Percentiles rank a stretch among this genome's conserved stretches.
phyloP scores from a whole-genome alignment of 1,284 basidiomycete genomes.

The Heterobasidion annosum region DNA sequence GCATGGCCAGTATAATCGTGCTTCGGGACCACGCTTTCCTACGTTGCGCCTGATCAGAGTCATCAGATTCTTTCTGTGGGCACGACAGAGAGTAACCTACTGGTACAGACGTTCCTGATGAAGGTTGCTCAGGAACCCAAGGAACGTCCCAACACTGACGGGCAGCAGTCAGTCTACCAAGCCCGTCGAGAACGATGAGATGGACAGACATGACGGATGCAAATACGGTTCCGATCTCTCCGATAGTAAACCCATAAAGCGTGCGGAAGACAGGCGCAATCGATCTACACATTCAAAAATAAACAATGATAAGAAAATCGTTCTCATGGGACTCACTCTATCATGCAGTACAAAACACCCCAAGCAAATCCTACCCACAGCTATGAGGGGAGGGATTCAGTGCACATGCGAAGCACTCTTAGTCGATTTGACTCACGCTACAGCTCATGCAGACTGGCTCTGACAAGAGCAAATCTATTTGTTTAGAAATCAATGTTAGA shows the following conservation, averaged over 20 bases:
- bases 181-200: background rate
- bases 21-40: constrained; percentile 55
- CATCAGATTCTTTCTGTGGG: constrained; percentile 5
- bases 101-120: constrained; percentile 62
- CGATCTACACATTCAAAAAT: constrained; percentile 30
- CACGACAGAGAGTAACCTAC: constrained; percentile 22
- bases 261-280: constrained; percentile 50
- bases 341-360: constrained; percentile 67
- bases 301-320: background rate
- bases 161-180: background rate
- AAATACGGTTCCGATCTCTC: constrained; percentile 57
- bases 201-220: constrained; percentile 39
- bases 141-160: constrained; percentile 47
- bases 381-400: constrained; percentile 21
- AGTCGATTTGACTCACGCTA: constrained; percentile 37
- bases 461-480: constrained; percentile 53
- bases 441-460: constrained; percentile 74
- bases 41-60: constrained; percentile 37
- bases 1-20: constrained; percentile 62
- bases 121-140: constrained; percentile 50
- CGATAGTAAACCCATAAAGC: constrained; percentile 60
- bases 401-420: background rate
- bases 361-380: constrained; percentile 72
- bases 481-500: background rate
- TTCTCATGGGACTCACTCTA: constrained; percentile 36